Evolutionary conservation across 2,329 filamentous ascomycete species (phyloP), one percentile per base, ranked within the genome.

Genomic region (Exserohilum rostratum): DNA sequence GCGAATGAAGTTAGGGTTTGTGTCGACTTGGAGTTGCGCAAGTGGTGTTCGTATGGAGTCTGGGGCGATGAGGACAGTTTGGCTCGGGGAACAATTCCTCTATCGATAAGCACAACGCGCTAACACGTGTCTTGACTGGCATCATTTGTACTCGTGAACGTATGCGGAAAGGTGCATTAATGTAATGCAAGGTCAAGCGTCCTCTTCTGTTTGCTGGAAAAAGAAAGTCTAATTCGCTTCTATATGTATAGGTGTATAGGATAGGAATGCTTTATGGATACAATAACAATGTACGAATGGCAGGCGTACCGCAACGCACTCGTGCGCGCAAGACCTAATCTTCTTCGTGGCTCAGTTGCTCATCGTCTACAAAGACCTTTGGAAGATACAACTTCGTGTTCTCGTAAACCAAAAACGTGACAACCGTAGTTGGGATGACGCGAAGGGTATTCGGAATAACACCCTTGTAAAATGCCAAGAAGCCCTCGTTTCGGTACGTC

Each of bases 401-500:
- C 80, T 99, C 95, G 77, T 98, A 98, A 20, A 98, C 93, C 66
- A 99, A 77, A 72, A 99, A 98, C 1, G 93, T 98, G 49, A 97
- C 91, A 85, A 95, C 96, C 3, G 95, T 98, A 29, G 92, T 93
- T 3, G 95, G 95, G 75, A 99, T 81, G 25, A 98, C 95, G 57
- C 95, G 85, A 47, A 96, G 80, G n/a, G 96, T 83, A 62, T 93
- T 96, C 0, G 93, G 93, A 35, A 91, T 86, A 53, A 98, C n/a
- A 15, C 95, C 95, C 62, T 93, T 91, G 76, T 98, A 99, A 76
- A 97, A 98, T 0, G 93, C 93, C 9, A 83, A 79, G 29, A 90
- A 55, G 0, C 95, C 93, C 70, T 97, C 93, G 63, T 90, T 88
- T 49, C 70, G 78, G 87, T 90, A 96, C 27, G 96, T 87, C 76